Base-by-base conservation (phyloP, 1,284 basidiomycete species). In the Austropuccinia psidii region DNA sequence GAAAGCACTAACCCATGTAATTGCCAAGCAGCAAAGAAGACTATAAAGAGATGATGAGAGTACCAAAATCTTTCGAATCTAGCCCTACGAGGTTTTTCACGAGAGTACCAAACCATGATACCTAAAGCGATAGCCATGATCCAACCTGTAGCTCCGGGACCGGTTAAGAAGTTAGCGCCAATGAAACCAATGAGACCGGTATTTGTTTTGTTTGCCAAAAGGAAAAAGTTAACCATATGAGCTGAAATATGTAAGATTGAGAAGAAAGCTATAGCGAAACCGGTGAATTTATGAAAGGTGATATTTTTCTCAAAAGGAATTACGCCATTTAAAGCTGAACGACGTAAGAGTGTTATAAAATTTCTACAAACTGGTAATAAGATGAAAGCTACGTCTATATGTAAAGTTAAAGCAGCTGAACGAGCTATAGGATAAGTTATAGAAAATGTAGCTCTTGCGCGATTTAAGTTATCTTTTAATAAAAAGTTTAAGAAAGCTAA, bases 1-100 rank as follows among this genome's bases (percentile, higher is more conserved):
- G 13, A 37, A 19, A 8, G 3, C 13, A 57, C 60, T 15, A 55
- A 67, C 65, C 69, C 70, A 52, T 94, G 92, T 43, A 93, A 83
- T 81, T 94, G 91, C 91, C 92, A 94, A 78, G 84, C 83, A 80
- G 91, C 85, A 84, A 95, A 95, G 85, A 93, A 93, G 76, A 90
- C 79, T 78, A 93, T 86, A 83, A 92, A 93, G 65, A 95, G 84
- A 80, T 82, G 77, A 19, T 76, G 73, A 19, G 76, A 75, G 82
- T 92, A 93, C 90, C 90, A 93, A 83, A 94, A 94, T 78, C 85
- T 82, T 82, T 93, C 90, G 79, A 90, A 93, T 78, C 87, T 84
- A 8, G 86, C 85, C 73, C 87, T 84, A 70, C 88, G 85, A 21
- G 85, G 83, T 83, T 89, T 92, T 82, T 93, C 91, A 77, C 86